phyloP scores from a whole-genome alignment of 208 protist species.

The Trypanosoma melophagium region DNA sequence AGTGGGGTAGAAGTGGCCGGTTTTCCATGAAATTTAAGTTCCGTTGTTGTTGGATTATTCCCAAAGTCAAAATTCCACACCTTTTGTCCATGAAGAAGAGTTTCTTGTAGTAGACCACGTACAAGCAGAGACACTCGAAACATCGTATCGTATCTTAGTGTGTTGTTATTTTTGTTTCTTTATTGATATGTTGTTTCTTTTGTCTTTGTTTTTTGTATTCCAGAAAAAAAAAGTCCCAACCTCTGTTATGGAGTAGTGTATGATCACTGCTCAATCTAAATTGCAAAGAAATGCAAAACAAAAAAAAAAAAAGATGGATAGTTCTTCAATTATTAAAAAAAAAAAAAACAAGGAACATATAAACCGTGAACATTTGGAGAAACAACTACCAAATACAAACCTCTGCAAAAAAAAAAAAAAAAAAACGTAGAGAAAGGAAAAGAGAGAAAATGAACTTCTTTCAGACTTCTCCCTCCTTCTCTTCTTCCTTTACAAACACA shows the following conservation, averaged over 20 bases:
- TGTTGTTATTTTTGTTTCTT: too few species aligned
- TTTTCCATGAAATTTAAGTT: conserved; percentile 50
- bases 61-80: conserved; percentile 77
- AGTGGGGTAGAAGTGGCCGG: conserved; percentile 40
- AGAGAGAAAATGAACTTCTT: too few species aligned
- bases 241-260: too few species aligned
- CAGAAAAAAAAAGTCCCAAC: not conserved
- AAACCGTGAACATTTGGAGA: too few species aligned
- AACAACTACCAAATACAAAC: too few species aligned
- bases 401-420: too few species aligned
- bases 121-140: conserved; percentile 6
- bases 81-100: conserved; percentile 41
- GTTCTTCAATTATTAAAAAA: too few species aligned
- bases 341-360: not conserved
- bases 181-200: not conserved
- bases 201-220: not conserved
- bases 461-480: not conserved
- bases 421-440: too few species aligned
- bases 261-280: not conserved
- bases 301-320: conserved; percentile 25
- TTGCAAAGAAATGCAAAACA: conserved; percentile 10
- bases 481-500: conserved; percentile 5
- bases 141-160: conserved; percentile 1
- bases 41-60: conserved; percentile 40
- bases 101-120: conserved; percentile 30